These are phyloP conservation scores for Pseudopithomyces chartarum DNA, from an alignment of 2,329 filamentous ascomycete species.

Conservation along the genomic window DNA sequence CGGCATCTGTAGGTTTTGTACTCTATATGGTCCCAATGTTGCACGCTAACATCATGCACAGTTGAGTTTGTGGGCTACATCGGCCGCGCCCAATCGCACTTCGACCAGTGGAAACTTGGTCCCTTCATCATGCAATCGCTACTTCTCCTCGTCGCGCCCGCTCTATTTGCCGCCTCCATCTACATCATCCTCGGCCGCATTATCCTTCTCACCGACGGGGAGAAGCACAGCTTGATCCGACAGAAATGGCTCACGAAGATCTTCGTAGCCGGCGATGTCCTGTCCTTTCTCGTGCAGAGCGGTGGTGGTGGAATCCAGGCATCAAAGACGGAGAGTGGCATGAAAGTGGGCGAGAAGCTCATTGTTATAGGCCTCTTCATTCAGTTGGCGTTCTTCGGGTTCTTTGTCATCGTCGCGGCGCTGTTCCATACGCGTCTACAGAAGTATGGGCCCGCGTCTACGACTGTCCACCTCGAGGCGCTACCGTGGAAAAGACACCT, in stretches of 20 bases:
- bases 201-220: constrained; percentile 48
- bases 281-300: constrained; percentile 59
- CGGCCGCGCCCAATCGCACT: constrained; percentile 47
- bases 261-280: constrained; percentile 61
- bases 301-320: constrained; percentile 53
- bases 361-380: constrained; percentile 62
- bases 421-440: constrained; percentile 54
- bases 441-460: neutral
- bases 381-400: constrained; percentile 62
- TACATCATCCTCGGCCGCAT: constrained; percentile 55
- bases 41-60: constrained; percentile 20
- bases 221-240: constrained; percentile 50
- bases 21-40: neutral
- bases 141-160: constrained; percentile 50
- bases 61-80: constrained; percentile 59
- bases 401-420: constrained; percentile 58
- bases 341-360: constrained; percentile 54
- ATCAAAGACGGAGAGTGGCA: constrained; percentile 22
- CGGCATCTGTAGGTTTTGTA: constrained; percentile 50
- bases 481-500: constrained; percentile 44
- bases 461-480: constrained; percentile 2
- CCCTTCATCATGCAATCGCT: constrained; percentile 48
- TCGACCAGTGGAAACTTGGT: constrained; percentile 33
- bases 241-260: constrained; percentile 57
- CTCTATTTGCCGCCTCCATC: constrained; percentile 53